These are phyloP conservation scores for Thielaviopsis ethacetica DNA, from an alignment of 2,329 filamentous ascomycete genomes.

Conservation along the genomic window DNA sequence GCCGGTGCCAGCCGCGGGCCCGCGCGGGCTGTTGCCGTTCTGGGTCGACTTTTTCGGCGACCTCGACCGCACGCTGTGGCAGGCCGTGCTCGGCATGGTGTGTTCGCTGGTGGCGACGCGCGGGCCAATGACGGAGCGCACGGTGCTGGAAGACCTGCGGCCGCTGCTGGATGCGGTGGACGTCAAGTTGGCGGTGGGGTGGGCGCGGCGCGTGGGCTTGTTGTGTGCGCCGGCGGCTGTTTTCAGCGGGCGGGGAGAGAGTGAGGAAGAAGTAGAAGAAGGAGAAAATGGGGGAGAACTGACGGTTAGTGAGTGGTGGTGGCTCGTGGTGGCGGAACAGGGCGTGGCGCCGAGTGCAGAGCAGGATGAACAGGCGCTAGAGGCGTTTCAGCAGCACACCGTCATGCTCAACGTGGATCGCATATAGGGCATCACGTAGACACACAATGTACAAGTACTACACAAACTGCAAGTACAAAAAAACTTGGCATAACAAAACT, in stretches of 20 bases:
- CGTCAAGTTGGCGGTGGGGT: conserved; percentile 38
- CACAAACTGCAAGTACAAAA: too few relatives aligned
- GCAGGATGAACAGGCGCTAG: neutral
- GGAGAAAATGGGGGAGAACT: conserved; percentile 14
- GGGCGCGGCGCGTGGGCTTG: conserved; percentile 39
- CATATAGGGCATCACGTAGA: neutral
- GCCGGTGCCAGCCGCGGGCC: conserved; percentile 27
- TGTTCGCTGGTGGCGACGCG: conserved; percentile 46
- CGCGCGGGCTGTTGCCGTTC: conserved; percentile 41
- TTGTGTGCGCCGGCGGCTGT: conserved; percentile 16
- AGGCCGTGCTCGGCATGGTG: conserved; percentile 44
- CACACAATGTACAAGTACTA: neutral
- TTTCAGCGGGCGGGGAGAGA: neutral
- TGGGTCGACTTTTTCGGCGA: conserved; percentile 57
- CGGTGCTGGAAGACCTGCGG: conserved; percentile 37
- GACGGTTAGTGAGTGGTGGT: conserved; percentile 50
- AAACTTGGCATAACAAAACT: too few relatives aligned
- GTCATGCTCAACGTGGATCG: conserved; percentile 10
- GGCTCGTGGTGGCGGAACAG: conserved; percentile 35
- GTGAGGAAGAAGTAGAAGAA: too few relatives aligned
- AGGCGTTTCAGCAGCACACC: conserved; percentile 5
- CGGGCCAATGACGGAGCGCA: conserved; percentile 36
- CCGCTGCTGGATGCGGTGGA: conserved; percentile 48
- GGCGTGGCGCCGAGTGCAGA: conserved; percentile 1
- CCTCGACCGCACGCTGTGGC: conserved; percentile 44